Percentiles rank a stretch among this genome's conserved stretches.
Evolutionary conservation across 257 asterid species (phyloP).

Genomic region (Solanum virginianum): DNA sequence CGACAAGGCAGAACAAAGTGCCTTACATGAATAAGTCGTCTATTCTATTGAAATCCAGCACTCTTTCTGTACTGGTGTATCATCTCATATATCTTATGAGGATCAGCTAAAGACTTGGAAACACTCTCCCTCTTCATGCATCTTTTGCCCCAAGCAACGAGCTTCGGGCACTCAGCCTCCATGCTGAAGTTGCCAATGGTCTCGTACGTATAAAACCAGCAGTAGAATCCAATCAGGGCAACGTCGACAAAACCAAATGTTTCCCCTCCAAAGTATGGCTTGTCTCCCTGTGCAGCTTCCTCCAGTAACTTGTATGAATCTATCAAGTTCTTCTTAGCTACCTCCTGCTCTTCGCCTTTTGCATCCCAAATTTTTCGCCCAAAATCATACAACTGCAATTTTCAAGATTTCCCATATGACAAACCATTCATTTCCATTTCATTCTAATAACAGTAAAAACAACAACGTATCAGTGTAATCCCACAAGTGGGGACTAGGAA

Average conservation of each 20-base stretch:
- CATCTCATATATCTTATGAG: neutral
- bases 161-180: neutral
- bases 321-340: neutral
- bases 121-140: neutral
- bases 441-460: neutral
- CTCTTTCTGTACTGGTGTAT: neutral
- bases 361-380: neutral
- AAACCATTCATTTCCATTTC: neutral
- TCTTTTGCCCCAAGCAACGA: neutral
- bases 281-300: neutral
- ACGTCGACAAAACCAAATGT: conserved; percentile 2
- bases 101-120: neutral
- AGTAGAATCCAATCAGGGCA: conserved; percentile 1
- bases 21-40: too few species aligned
- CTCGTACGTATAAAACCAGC: conserved; percentile 3
- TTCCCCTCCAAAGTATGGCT: conserved; percentile 7
- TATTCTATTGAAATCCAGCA: too few species aligned
- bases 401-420: neutral
- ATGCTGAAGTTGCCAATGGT: neutral
- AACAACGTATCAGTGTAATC: neutral
- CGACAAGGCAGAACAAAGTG: too few species aligned
- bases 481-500: neutral
- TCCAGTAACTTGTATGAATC: conserved; percentile 1
- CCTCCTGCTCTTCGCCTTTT: neutral
- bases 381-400: neutral